Evolutionary conservation across 371 early-diverging fungal species (phyloP), one percentile per base, ranked within the genome.

Genomic region (Coemansia sp.): DNA sequence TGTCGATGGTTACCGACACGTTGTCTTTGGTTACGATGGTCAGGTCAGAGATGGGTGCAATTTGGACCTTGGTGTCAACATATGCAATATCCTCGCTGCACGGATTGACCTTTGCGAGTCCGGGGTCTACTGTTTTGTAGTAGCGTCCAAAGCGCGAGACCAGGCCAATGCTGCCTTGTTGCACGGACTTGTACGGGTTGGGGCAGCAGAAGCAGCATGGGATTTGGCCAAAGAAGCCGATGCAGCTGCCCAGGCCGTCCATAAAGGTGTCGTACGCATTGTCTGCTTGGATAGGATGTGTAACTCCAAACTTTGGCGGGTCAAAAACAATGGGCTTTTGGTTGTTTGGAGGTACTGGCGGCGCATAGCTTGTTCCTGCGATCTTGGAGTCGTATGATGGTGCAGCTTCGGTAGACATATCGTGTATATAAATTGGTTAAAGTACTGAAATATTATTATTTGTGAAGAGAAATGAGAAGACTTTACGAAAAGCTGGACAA

Each of bases 21-120:
- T 95, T 94, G 80, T 94, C 94, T 72, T 91, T 91, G 66, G 96
- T 93, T 84, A 94, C 92, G 73, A 95, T 90, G 18, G 82, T 80
- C 79, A 96, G 93, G n/a, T 78, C 65, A 6, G 87, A 86, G 51
- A 96, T 89, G 52, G 86, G 81, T 14, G 84, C 83, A 26, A 93
- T 87, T 72, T 92, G 93, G 37, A 94, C 85, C 67, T 88, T 89
- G 69, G 93, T 85, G 71, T 93, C 90, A 16, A 93, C 87, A 21
- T 69, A 77, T n/a, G 62, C 55, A 28, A 94, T 68, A 2, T 55
- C 30, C 68, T 95, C 96, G 0, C 93, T 89, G 33, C 87, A 54
- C 0, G 87, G 85, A 78, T 96, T 95, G 63, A 95, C 85, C 37
- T 84, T 79, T 60, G 90, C 87, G 58, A 95, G 78, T 5, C 96